Conservation (phyloP, 371 early-diverging fungal species). For the Mortierella sp. region DNA sequence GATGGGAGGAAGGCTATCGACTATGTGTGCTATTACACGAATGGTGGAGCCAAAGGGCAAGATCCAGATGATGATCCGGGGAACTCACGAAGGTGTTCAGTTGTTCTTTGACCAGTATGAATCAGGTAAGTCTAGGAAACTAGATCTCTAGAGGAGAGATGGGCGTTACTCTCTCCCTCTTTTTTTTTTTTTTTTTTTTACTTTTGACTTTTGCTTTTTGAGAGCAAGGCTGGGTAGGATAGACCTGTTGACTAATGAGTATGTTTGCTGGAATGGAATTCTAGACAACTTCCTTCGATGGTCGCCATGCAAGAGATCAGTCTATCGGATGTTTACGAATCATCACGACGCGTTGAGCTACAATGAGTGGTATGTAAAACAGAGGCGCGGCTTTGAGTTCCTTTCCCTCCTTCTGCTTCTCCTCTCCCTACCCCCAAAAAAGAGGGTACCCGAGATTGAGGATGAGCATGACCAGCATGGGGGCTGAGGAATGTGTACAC, state of each 20-base stretch:
- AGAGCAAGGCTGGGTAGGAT: too few relatives aligned
- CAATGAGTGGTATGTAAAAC: conserved; percentile 29
- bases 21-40: conserved; percentile 19
- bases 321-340: conserved; percentile 35
- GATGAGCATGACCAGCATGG: neutral
- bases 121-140: neutral
- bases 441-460: neutral
- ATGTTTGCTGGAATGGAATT: neutral
- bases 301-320: conserved; percentile 24
- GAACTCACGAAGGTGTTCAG: conserved; percentile 33
- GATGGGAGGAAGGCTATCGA: conserved; percentile 27
- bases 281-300: conserved; percentile 17
- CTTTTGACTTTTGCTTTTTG: too few relatives aligned
- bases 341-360: conserved; percentile 33
- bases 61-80: conserved; percentile 51
- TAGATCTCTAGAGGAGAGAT: neutral
- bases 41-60: conserved; percentile 39
- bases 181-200: neutral
- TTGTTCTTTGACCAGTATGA: conserved; percentile 31
- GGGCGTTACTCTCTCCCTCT: too few relatives aligned
- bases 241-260: too few relatives aligned
- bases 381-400: too few relatives aligned
- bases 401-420: neutral
- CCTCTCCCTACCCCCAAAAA: neutral
- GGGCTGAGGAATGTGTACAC: too few relatives aligned